Evolutionary conservation across 169 alveolate species (phyloP), one percentile per base, ranked within the genome.

Genomic region (Plasmodium yoelii): DNA sequence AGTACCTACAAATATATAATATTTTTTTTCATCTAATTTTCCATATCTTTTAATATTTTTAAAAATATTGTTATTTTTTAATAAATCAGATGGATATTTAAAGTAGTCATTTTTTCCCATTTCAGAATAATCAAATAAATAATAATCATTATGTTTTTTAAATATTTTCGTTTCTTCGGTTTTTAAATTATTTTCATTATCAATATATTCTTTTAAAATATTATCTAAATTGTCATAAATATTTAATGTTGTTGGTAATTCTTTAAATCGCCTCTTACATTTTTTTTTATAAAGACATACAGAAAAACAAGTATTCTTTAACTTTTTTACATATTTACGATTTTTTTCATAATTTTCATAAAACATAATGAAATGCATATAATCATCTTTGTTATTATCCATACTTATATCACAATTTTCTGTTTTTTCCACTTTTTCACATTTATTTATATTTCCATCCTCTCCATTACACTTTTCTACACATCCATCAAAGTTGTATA

Each of bases 181-280:
- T 15, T 65, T 34, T 39, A 34, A 10, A n/a, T 39, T 13, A 28
- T 15, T 19, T 6, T 42, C 73, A 12, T n/a, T 9, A 12, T 65
- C 56, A 26, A 9, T 47, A 15, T 15, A 15, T 53, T 57, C 60
- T 46, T 67, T 82, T 6, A 82, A 19, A 53, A 82, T 44, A 5
- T 15, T 51, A 82, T 82, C 73, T 59, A 82, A 68, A 82, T 68
- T 82, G 53, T 67, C 82, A 42, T 82, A 82, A n/a, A 82, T 56
- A 47, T 82, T 82, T 70, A 82, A 55, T 9, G 80, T 19, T 13
- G 90, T 65, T 55, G 80, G 73, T 39, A 82, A 47, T 26, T 82
- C 84, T 42, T 67, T 82, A 44, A 49, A 65, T 22, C 82, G 67
- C 19, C 72, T 82, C 15, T 53, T 82, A 47, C 71, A 65, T 49